Percentiles rank a stretch among this genome's conserved stretches.
These are phyloP conservation scores for Aspergillus fumigatiaffinis DNA, from an alignment of 2,329 filamentous ascomycete species.

Conservation along the genomic window DNA sequence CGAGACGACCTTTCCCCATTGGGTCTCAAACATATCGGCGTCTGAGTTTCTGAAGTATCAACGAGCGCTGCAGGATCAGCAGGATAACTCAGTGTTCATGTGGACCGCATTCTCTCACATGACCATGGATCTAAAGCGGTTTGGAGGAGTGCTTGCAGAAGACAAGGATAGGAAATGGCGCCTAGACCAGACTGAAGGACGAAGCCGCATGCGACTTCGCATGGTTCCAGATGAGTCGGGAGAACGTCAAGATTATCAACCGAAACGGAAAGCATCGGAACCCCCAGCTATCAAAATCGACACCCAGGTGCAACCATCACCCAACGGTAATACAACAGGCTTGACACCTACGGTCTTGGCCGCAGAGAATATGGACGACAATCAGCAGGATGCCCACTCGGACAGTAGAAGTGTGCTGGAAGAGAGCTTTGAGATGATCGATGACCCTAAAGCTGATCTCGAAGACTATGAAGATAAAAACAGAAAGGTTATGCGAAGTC, in stretches of 20 bases:
- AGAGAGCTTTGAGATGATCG: constrained; percentile 93
- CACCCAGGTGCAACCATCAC: constrained; percentile 38
- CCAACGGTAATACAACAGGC: constrained; percentile 41
- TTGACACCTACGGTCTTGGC: constrained; percentile 32
- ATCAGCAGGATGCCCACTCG: constrained; percentile 27
- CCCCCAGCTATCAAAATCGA: constrained; percentile 45
- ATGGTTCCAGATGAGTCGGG: constrained; percentile 72
- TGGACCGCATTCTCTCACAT: constrained; percentile 72
- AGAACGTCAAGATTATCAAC: constrained; percentile 71
- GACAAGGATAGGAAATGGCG: constrained; percentile 71
- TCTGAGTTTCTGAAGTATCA: constrained; percentile 92
- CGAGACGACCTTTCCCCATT: constrained; percentile 79
- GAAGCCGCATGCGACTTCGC: constrained; percentile 89
- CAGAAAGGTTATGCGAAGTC: constrained; percentile 89
- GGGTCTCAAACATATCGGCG: constrained; percentile 92
- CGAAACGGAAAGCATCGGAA: constrained; percentile 69
- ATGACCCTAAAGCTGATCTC: constrained; percentile 81
- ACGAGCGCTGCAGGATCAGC: constrained; percentile 82
- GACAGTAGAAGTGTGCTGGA: constrained; percentile 54
- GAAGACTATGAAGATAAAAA: constrained; percentile 97
- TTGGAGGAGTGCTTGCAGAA: constrained; percentile 75
- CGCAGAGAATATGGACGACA: constrained; percentile 30
- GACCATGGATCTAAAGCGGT: constrained; percentile 70
- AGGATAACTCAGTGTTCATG: constrained; percentile 80
- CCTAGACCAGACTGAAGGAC: constrained; percentile 89